A percentile compares a stretch with the other conserved stretches of the same genome.
Conservation (phyloP, 1,284 basidiomycete genomes). For the Mycosarcoma mackinlayi region DNA sequence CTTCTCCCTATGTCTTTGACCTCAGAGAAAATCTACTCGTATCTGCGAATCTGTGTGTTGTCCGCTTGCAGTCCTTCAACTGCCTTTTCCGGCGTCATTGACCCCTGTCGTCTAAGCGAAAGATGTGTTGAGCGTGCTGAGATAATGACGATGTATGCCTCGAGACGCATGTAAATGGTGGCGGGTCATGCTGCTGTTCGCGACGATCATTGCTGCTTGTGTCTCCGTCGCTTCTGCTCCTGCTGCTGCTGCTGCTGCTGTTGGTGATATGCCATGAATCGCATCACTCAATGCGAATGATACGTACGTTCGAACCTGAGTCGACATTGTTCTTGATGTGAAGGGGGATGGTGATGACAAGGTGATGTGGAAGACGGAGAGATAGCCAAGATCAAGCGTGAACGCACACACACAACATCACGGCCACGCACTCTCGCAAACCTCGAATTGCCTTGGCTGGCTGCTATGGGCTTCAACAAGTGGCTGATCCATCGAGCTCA, state of each 20-base stretch:
- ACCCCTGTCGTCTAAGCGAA: no score
- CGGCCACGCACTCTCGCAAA: constrained; percentile 6
- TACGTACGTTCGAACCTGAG: constrained; percentile 58
- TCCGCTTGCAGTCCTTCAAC: no score
- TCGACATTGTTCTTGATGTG: constrained; percentile 58
- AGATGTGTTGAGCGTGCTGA: no score
- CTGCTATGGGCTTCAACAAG: background rate
- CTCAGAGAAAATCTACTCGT: no score
- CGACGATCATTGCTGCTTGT: background rate
- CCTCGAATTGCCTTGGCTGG: constrained; percentile 7
- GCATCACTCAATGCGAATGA: constrained; percentile 23
- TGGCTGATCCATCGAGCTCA: background rate
- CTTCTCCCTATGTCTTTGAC: no score
- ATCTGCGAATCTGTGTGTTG: no score
- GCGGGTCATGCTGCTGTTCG: background rate
- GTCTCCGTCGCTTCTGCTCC: constrained; percentile 8
- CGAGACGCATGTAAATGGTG: no score
- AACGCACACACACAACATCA: background rate
- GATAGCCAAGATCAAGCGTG: constrained; percentile 9
- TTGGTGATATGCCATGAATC: constrained; percentile 21
- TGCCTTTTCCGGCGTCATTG: no score
- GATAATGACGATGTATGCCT: background rate
- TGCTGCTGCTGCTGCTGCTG: constrained; percentile 7
- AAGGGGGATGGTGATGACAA: constrained; percentile 30
- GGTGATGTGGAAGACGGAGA: constrained; percentile 32